These are phyloP conservation scores for Magnaporthales sp. DNA, from an alignment of 2,329 filamentous ascomycete genomes.

Conservation along the genomic window DNA sequence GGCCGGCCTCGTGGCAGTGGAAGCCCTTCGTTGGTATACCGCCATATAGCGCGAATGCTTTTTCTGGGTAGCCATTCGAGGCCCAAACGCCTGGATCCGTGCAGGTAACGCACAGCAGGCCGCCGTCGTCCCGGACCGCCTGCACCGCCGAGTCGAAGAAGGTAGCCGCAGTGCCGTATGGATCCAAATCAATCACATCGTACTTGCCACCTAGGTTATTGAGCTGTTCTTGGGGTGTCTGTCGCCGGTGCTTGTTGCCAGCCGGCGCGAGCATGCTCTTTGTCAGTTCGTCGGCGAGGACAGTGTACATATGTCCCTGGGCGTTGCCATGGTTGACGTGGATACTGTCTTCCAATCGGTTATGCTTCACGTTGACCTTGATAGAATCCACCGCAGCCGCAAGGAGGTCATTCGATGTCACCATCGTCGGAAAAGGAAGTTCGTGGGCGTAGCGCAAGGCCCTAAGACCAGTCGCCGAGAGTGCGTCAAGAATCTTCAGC, in stretches of 20 bases:
- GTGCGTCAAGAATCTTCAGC: constrained; percentile 86
- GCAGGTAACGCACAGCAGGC: constrained; percentile 88
- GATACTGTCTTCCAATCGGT: constrained; percentile 63
- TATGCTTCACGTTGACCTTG: constrained; percentile 75
- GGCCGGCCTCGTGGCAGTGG: constrained; percentile 80
- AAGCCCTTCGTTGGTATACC: constrained; percentile 78
- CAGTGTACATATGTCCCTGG: constrained; percentile 80
- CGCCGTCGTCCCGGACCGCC: constrained; percentile 73
- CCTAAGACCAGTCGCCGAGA: constrained; percentile 87
- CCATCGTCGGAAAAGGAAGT: constrained; percentile 70
- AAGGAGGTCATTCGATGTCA: constrained; percentile 88
- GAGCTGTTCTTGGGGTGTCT: constrained; percentile 22
- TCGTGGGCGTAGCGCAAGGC: constrained; percentile 89
- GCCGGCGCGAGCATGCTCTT: constrained; percentile 10
- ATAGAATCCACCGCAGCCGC: constrained; percentile 71
- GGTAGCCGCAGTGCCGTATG: constrained; percentile 85
- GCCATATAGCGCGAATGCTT: constrained; percentile 88
- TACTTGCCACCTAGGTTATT: constrained; percentile 48
- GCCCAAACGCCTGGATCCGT: constrained; percentile 95
- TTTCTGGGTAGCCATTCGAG: constrained; percentile 88
- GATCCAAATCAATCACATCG: constrained; percentile 93
- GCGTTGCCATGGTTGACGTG: constrained; percentile 73
- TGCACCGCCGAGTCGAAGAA: constrained; percentile 91
- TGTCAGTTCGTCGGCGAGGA: constrained; percentile 46
- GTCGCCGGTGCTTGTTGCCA: neutral